Percentiles rank a stretch among this genome's conserved stretches.
These are phyloP conservation scores for Pseudonectria foliicola DNA, from an alignment of 2,329 filamentous ascomycete genomes.

Conservation along the genomic window DNA sequence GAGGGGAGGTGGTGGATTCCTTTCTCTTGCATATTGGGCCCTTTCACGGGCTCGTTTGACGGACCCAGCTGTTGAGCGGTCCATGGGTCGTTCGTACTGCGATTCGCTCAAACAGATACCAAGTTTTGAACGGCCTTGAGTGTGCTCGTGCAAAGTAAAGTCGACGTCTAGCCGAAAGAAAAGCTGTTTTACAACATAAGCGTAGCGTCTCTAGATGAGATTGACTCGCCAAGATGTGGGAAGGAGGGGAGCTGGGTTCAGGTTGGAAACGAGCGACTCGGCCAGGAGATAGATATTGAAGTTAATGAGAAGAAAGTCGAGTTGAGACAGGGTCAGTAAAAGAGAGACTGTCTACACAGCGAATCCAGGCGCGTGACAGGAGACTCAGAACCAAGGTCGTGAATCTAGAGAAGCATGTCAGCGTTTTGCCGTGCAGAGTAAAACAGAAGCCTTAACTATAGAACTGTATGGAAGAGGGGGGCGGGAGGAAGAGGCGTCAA, in stretches of 20 bases:
- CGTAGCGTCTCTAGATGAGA: conserved; percentile 9
- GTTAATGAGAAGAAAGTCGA: conserved; percentile 12
- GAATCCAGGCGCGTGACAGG: conserved; percentile 16
- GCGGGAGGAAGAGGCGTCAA: too few relatives aligned
- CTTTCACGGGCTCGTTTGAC: conserved; percentile 49
- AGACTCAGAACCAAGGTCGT: too few relatives aligned
- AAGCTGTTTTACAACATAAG: conserved; percentile 19
- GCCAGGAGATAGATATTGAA: conserved; percentile 9
- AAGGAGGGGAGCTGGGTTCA: conserved; percentile 2
- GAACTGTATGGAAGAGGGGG: too few relatives aligned
- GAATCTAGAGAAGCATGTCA: too few relatives aligned
- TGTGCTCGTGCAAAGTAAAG: conserved; percentile 14
- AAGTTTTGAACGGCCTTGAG: too few relatives aligned
- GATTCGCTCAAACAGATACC: conserved; percentile 45
- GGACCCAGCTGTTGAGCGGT: conserved; percentile 40
- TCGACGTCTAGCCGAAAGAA: conserved; percentile 16
- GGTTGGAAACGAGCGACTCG: conserved; percentile 2
- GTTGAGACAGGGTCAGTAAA: conserved; percentile 10
- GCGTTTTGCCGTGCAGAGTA: too few relatives aligned
- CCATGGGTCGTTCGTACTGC: conserved; percentile 49
- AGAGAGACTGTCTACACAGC: conserved; percentile 15
- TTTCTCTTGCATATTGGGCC: conserved; percentile 34
- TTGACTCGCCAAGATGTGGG: conserved; percentile 8
- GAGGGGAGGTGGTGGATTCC: conserved; percentile 14
- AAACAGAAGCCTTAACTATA: too few relatives aligned